Evolutionary conservation across 2,329 filamentous ascomycete genomes (phyloP).

Genomic region (Sporothrix phasma): DNA sequence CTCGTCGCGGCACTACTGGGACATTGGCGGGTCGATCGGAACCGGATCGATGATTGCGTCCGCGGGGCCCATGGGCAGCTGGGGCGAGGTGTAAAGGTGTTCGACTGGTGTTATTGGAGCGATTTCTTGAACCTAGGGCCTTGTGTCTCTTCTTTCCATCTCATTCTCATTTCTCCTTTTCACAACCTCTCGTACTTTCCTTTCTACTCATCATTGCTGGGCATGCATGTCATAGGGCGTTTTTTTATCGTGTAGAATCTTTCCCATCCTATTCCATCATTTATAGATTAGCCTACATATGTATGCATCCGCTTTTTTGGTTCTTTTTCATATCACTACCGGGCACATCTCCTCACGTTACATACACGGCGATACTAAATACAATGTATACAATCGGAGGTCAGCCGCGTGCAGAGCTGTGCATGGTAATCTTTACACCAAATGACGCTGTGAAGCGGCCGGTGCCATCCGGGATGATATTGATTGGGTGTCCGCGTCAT

Average conservation of each 20-base stretch:
- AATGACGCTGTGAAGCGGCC: background rate
- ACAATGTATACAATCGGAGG: background rate
- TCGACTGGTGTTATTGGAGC: too few species aligned
- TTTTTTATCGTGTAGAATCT: background rate
- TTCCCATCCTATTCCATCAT: background rate
- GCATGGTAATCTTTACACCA: background rate
- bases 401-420: background rate
- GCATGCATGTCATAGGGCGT: background rate
- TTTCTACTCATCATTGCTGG: background rate
- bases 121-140: too few species aligned
- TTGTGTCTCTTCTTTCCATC: background rate
- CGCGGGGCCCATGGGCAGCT: conserved; percentile 60
- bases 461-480: background rate
- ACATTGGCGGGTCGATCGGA: conserved; percentile 70
- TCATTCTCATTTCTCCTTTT: background rate
- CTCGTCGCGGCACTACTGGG: conserved; percentile 69
- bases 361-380: background rate
- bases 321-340: background rate
- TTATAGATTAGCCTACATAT: background rate
- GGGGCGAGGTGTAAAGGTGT: conserved; percentile 63
- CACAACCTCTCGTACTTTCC: background rate
- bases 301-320: background rate
- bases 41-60: conserved; percentile 62
- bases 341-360: conserved; percentile 6
- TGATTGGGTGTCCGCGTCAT: background rate